Conservation (phyloP, 2,329 filamentous ascomycete genomes). For the Xylariaceae sp. region DNA sequence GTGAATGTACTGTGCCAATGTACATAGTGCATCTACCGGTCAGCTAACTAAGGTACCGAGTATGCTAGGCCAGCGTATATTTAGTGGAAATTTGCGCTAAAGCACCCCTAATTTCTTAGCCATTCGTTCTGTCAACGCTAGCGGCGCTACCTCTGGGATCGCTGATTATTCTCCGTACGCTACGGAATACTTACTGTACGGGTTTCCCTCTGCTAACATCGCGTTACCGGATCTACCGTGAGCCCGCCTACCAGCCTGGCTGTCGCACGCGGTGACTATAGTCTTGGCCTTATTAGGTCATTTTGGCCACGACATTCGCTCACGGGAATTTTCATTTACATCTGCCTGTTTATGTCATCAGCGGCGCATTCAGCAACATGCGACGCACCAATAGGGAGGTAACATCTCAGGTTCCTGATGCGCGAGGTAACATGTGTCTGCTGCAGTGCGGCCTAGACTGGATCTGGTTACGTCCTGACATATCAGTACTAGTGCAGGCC, state of each 20-base stretch:
- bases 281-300: background rate
- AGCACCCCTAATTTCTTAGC: background rate
- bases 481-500: background rate
- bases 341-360: background rate
- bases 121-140: too few relatives aligned
- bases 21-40: background rate
- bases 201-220: too few relatives aligned
- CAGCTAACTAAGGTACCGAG: background rate
- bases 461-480: background rate
- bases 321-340: background rate
- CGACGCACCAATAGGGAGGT: too few relatives aligned
- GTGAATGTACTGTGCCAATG: background rate
- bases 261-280: background rate
- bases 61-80: background rate
- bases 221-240: too few relatives aligned
- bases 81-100: background rate
- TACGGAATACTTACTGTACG: too few relatives aligned
- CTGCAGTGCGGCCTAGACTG: background rate
- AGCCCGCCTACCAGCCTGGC: background rate
- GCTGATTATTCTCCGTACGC: background rate
- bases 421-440: background rate
- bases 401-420: too few relatives aligned
- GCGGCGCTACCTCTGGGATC: background rate
- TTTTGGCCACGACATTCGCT: background rate
- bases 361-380: background rate